A percentile compares a stretch with the other conserved stretches of the same genome.
Conservation (phyloP, 2,329 filamentous ascomycete genomes). For the Penicillium janthinellum region DNA sequence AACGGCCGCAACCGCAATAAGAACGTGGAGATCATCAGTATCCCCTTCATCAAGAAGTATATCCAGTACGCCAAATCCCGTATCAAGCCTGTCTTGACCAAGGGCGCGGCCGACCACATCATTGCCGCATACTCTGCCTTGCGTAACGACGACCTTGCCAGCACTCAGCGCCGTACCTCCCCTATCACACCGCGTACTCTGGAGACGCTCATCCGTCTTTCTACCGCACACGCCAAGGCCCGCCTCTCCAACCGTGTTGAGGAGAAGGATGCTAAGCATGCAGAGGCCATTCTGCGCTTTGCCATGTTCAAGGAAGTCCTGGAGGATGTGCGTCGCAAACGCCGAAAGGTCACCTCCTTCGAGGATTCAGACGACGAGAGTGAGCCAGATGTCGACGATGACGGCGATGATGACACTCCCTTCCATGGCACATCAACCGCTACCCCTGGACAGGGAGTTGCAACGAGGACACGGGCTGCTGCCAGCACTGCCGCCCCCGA, state of each 20-base stretch:
- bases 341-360: slow-evolving; percentile 72
- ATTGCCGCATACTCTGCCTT: slow-evolving; percentile 87
- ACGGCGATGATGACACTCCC: slow-evolving; percentile 30
- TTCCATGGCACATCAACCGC: slow-evolving; percentile 29
- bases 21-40: slow-evolving; percentile 85
- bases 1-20: slow-evolving; percentile 72
- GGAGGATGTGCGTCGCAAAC: slow-evolving; percentile 74
- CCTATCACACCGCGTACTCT: slow-evolving; percentile 96
- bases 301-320: slow-evolving; percentile 97
- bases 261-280: slow-evolving; percentile 81
- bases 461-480: slow-evolving; percentile 36
- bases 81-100: slow-evolving; percentile 85
- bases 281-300: slow-evolving; percentile 87
- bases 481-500: slow-evolving; percentile 54
- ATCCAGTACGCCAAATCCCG: slow-evolving; percentile 96
- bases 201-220: slow-evolving; percentile 96
- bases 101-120: slow-evolving; percentile 89
- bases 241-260: slow-evolving; percentile 86
- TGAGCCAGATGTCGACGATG: slow-evolving; percentile 43
- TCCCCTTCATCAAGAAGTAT: slow-evolving; percentile 99
- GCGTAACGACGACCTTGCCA: slow-evolving; percentile 92
- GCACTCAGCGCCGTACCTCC: slow-evolving; percentile 88
- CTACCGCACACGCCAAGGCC: slow-evolving; percentile 92
- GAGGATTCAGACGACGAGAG: slow-evolving; percentile 58
- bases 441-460: slow-evolving; percentile 33